Base-by-base conservation (phyloP, 2,329 filamentous ascomycete species). In the Myriangium duriaei region DNA sequence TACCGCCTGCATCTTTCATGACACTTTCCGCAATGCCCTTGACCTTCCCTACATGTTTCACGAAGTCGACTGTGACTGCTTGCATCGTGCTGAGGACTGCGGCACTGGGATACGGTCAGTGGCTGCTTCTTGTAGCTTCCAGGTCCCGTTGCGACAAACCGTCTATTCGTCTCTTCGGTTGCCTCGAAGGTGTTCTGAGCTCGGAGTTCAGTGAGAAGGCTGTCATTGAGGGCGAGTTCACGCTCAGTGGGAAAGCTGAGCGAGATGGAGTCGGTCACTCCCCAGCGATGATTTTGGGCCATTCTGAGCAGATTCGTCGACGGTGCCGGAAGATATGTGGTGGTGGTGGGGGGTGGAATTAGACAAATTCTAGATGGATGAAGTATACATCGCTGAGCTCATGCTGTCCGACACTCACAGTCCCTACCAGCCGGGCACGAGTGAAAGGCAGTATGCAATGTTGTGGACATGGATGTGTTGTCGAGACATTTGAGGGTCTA, bases 111-210 rank as follows among this genome's bases (percentile, higher is more conserved):
- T 31, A 21, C 3, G 11, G 30, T 34, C 24, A 37, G 12, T 29
- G n/a, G 11, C 10, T n/a, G 36, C 11, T 34, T n/a, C n/a, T n/a
- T n/a, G n/a, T n/a, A n/a, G n/a, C n/a, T n/a, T n/a, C n/a, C n/a
- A n/a, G n/a, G n/a, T n/a, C n/a, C n/a, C n/a, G n/a, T n/a, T n/a
- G n/a, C n/a, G n/a, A n/a, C n/a, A n/a, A 62, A 84, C 83, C 87
- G 79, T 58, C 82, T 85, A 45, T 84, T 72, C 3, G 84, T 93
- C 55, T 92, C 91, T 30, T 82, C 71, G 11, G 76, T 72, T 37
- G 74, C 76, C 61, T 96, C 91, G 51, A 94, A 98, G 37, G 91
- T 94, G 61, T 92, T 88, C 61, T 95, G 83, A 29, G 70, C 70
- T 57, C 85, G 85, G 44, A 98, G 65, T 61, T 95, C 87, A 40